These are phyloP conservation scores for Fraxinus excelsior DNA, from an alignment of 257 asterid species.

Conservation along the genomic window DNA sequence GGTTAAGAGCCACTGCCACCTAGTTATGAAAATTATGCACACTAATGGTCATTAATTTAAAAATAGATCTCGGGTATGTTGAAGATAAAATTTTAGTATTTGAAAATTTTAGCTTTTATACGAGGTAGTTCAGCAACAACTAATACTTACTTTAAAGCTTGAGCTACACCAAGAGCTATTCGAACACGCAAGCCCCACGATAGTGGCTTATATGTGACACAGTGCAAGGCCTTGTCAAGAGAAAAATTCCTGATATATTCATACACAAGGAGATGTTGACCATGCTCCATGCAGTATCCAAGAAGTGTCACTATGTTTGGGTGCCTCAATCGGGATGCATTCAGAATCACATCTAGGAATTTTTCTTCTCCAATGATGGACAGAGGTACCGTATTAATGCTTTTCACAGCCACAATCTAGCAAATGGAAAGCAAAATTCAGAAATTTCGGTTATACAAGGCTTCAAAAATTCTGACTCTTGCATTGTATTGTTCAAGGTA, in stretches of 20 bases:
- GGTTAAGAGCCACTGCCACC: not conserved
- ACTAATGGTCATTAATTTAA: not conserved
- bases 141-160: constrained; percentile 69
- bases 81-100: not conserved
- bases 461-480: not conserved
- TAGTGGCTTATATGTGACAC: constrained; percentile 47
- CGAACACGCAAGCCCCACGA: constrained; percentile 69
- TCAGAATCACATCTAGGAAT: constrained; percentile 68
- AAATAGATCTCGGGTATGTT: not conserved
- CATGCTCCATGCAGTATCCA: constrained; percentile 81
- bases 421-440: constrained; percentile 19
- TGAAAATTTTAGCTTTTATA: not conserved
- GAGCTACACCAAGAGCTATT: constrained; percentile 74
- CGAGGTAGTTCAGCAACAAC: constrained; percentile 5
- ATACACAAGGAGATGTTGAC: constrained; percentile 72
- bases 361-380: constrained; percentile 80
- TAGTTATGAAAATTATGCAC: not conserved
- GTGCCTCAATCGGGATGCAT: constrained; percentile 73
- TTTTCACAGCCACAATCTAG: constrained; percentile 80
- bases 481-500: not conserved
- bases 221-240: constrained; percentile 73
- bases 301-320: constrained; percentile 74
- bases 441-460: not conserved
- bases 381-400: constrained; percentile 57
- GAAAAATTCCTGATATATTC: constrained; percentile 66